These are phyloP conservation scores for Garcia nutans DNA, from an alignment of 345 rosid species.

Conservation along the genomic window DNA sequence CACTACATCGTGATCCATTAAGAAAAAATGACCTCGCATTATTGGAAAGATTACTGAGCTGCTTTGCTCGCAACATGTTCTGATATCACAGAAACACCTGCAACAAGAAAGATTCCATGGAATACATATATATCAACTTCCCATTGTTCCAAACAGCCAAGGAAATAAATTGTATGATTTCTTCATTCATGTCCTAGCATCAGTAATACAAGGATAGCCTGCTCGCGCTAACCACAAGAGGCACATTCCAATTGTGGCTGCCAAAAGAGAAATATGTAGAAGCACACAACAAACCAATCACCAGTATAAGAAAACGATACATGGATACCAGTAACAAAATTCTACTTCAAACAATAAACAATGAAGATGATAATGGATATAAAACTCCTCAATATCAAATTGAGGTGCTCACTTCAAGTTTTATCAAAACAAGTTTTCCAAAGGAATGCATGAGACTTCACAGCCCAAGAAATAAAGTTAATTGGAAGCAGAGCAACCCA, in stretches of 20 bases:
- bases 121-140: neutral
- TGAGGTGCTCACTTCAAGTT: neutral
- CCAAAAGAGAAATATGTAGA: neutral
- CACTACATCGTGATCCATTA: conserved; percentile 57
- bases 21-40: conserved; percentile 67
- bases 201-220: neutral
- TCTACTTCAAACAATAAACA: neutral
- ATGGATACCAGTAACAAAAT: too few relatives aligned
- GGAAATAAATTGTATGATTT: neutral
- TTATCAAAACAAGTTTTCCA: neutral
- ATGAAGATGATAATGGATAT: neutral
- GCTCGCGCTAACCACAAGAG: neutral
- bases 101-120: neutral
- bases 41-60: conserved; percentile 63
- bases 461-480: neutral
- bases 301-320: neutral
- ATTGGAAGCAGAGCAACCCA: neutral
- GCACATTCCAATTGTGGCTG: neutral
- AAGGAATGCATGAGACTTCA: neutral
- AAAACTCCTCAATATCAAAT: neutral
- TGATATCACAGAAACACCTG: conserved; percentile 25
- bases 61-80: conserved; percentile 78
- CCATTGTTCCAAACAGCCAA: conserved; percentile 4
- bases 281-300: neutral
- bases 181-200: neutral